A percentile compares a stretch with the other conserved stretches of the same genome.
These are phyloP conservation scores for Gynochthodes officinalis DNA, from an alignment of 257 asterid species.

Conservation along the genomic window DNA sequence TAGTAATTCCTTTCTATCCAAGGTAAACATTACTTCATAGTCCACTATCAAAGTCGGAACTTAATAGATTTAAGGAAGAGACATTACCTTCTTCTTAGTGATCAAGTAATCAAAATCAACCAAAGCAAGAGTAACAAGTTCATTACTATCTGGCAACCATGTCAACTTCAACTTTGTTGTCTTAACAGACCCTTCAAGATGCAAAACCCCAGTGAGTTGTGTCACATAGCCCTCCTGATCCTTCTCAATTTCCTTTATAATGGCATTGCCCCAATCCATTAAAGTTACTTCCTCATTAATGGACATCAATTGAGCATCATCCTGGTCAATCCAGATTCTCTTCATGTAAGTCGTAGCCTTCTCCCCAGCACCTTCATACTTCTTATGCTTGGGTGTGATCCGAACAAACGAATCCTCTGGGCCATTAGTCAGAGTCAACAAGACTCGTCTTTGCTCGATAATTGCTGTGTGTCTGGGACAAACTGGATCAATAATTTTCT, in stretches of 20 bases:
- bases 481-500: constrained; percentile 89
- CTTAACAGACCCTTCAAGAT: constrained; percentile 90
- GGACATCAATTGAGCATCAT: constrained; percentile 77
- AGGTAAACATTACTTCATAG: not conserved
- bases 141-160: constrained; percentile 71
- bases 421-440: constrained; percentile 65
- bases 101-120: constrained; percentile 83
- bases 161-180: constrained; percentile 93
- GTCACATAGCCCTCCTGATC: constrained; percentile 66
- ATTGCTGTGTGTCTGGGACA: constrained; percentile 97
- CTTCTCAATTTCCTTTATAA: constrained; percentile 70
- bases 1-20: not conserved
- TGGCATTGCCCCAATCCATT: constrained; percentile 96
- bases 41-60: not conserved
- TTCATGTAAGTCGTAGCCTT: constrained; percentile 72
- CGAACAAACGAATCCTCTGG: constrained; percentile 75
- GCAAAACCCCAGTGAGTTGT: constrained; percentile 66
- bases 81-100: constrained; percentile 85
- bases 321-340: constrained; percentile 78
- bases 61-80: not conserved
- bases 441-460: constrained; percentile 50
- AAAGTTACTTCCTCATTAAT: constrained; percentile 78
- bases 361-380: constrained; percentile 87
- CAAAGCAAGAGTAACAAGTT: constrained; percentile 62
- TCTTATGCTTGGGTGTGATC: constrained; percentile 71